Evolutionary conservation across 2,329 filamentous ascomycete species (phyloP).

Genomic region (Pseudogymnoascus sp.): DNA sequence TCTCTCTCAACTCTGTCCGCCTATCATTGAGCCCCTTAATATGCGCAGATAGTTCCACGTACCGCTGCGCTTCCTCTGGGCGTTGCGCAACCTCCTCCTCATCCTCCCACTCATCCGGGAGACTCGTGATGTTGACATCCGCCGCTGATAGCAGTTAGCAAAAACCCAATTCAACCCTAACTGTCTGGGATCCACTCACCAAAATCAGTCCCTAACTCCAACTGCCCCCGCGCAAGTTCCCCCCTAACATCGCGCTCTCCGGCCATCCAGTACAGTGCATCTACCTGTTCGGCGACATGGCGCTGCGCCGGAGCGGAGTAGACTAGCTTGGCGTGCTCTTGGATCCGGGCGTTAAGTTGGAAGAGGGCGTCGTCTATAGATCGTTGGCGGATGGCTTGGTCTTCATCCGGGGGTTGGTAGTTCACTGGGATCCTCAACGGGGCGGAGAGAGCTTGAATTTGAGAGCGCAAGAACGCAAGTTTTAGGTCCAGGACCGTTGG

Average conservation of each 20-base stretch:
- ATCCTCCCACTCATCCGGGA: slow-evolving; percentile 25
- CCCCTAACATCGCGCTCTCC: slow-evolving; percentile 31
- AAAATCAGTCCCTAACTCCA: slow-evolving; percentile 30
- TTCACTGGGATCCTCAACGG: slow-evolving; percentile 49
- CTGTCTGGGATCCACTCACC: slow-evolving; percentile 26
- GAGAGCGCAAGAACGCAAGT: slow-evolving; percentile 53
- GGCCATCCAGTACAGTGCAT: slow-evolving; percentile 51
- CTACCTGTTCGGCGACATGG: slow-evolving; percentile 66
- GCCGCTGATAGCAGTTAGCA: slow-evolving; percentile 15
- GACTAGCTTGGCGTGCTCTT: slow-evolving; percentile 57
- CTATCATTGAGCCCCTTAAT: slow-evolving; percentile 44
- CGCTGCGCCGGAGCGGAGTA: slow-evolving; percentile 63
- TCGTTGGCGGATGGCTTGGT: slow-evolving; percentile 34
- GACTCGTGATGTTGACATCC: slow-evolving; percentile 22
- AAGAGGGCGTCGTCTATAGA: slow-evolving; percentile 50
- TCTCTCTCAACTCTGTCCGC: slow-evolving; percentile 33
- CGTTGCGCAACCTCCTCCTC: slow-evolving; percentile 36
- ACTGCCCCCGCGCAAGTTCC: slow-evolving; percentile 32
- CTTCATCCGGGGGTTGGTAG: slow-evolving; percentile 32
- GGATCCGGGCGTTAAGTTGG: slow-evolving; percentile 53
- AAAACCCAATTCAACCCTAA: not conserved
- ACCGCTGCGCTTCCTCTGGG: slow-evolving; percentile 44
- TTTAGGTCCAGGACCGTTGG: slow-evolving; percentile 57
- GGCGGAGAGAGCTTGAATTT: slow-evolving; percentile 56
- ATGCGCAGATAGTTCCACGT: slow-evolving; percentile 41